Percentiles rank a stretch among this genome's conserved stretches.
Evolutionary conservation across 129 eudicot species (phyloP).

Genomic region (Tagetes patula): DNA sequence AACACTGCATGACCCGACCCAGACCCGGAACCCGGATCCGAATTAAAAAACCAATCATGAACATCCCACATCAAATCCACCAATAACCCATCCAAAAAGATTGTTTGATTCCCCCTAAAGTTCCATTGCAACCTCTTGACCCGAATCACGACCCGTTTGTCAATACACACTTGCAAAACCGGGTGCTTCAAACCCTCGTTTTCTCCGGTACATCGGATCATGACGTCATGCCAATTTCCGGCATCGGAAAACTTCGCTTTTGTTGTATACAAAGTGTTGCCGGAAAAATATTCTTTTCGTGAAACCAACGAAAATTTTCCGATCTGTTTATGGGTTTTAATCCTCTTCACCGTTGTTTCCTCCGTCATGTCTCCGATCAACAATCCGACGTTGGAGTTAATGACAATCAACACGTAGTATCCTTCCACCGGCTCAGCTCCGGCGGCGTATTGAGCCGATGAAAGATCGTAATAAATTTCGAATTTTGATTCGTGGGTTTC

Average conservation of each 20-base stretch:
- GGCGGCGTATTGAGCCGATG: conserved; percentile 54
- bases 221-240: conserved; percentile 64
- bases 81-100: conserved; percentile 82
- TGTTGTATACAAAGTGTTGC: conserved; percentile 64
- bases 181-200: conserved; percentile 74
- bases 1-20: conserved; percentile 63
- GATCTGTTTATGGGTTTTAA: conserved; percentile 38
- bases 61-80: conserved; percentile 98
- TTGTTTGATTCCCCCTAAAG: conserved; percentile 90
- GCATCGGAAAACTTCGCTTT: conserved; percentile 69
- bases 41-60: conserved; percentile 77
- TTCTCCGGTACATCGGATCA: conserved; percentile 72
- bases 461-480: conserved; percentile 72
- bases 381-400: conserved; percentile 64
- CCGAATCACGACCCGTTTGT: conserved; percentile 76
- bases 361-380: conserved; percentile 65
- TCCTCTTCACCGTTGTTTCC: conserved; percentile 48
- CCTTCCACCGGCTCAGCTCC: conserved; percentile 85
- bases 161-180: conserved; percentile 64
- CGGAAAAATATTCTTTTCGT: conserved; percentile 76
- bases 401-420: conserved; percentile 46
- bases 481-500: conserved; percentile 43
- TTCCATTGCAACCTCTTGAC: conserved; percentile 92
- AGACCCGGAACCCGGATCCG: conserved; percentile 50
- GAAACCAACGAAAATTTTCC: conserved; percentile 57